Evolutionary conservation across 768 basidiomycete genomes (phyloP), one percentile per base, ranked within the genome.

Genomic region (Hydnomerulius pinastri): DNA sequence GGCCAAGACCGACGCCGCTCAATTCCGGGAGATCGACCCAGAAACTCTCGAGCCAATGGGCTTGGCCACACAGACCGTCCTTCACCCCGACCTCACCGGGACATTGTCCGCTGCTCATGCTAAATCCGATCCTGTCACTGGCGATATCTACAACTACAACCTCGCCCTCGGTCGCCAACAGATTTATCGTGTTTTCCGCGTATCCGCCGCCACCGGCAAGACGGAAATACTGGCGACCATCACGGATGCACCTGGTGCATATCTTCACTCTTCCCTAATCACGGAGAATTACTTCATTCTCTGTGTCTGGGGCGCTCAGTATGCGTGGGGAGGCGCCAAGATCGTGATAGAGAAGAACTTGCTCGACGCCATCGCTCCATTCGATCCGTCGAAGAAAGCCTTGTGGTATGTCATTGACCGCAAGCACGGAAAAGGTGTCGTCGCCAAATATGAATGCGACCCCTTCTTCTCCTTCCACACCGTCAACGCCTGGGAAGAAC

Each of bases 401-500:
- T 36, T 68, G 32, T 75, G 72, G 65, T 74, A 71, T 25, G 64
- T 75, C 43, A 50, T 75, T 38, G 71, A 74, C 53, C 69, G 73
- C 41, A 59, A 63, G 48, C 53, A 63, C 23, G 66, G 61, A 17
- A 66, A 60, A 44, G 73, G 73, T 0, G 59, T 75, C 28, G 59
- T 74, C 4, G 66, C 71, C 37, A 68, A 65, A 47, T 74, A 73
- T 56, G 63, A 65, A 48, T 66, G 59, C 37, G 61, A 64, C 39
- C 64, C 72, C 0, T 75, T 74, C 60, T 75, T 74, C 56, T 64
- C 59, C 48, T 75, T 75, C 60, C 73, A 75, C 47, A 53, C 60
- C 23, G 13, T 74, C 51, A 75, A 75, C n/a, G 68, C 74, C 1
- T 75, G 68, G 66, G 73, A 74, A 33, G 58, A 54, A 7, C 46